phyloP scores from a whole-genome alignment of 2,329 filamentous ascomycete genomes.

The Ampelomyces quisqualis region DNA sequence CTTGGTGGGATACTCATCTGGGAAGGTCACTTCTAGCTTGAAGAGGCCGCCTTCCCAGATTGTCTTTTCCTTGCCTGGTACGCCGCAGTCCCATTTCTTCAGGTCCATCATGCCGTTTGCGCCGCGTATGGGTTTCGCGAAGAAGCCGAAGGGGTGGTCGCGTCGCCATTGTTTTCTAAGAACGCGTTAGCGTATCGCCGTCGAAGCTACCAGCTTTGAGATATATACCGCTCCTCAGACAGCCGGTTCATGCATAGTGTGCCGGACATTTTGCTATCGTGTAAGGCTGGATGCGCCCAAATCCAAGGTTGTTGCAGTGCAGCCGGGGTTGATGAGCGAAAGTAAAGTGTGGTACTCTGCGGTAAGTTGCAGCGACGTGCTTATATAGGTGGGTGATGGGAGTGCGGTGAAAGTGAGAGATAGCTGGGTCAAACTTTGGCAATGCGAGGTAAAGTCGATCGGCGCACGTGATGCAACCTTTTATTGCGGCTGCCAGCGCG shows the following conservation, averaged over 20 bases:
- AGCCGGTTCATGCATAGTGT: conserved; percentile 77
- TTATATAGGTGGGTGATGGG: conserved; percentile 2
- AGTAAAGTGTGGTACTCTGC: background rate
- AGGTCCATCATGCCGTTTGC: conserved; percentile 81
- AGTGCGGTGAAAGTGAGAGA: conserved; percentile 19
- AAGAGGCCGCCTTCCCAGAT: conserved; percentile 98
- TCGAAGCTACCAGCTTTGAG: background rate
- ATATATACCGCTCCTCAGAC: conserved; percentile 41
- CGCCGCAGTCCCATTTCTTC: conserved; percentile 94
- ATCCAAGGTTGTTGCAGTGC: conserved; percentile 1
- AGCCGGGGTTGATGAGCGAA: conserved; percentile 1
- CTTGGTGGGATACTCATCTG: conserved; percentile 98
- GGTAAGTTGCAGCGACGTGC: conserved; percentile 2
- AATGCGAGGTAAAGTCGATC: conserved; percentile 16
- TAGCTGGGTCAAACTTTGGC: conserved; percentile 1
- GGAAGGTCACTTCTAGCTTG: conserved; percentile 89
- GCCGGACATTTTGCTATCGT: conserved; percentile 57
- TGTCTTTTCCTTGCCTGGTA: conserved; percentile 94
- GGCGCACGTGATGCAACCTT: conserved; percentile 28
- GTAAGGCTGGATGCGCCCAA: conserved; percentile 10
- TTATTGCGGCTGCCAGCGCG: conserved; percentile 8
- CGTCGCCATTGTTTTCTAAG: conserved; percentile 90
- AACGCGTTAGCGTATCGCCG: conserved; percentile 15
- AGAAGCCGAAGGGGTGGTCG: conserved; percentile 98
- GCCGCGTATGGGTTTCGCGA: conserved; percentile 81